These are phyloP conservation scores for Besnoitia besnoiti DNA, from an alignment of 169 alveolate genomes.

Conservation along the genomic window DNA sequence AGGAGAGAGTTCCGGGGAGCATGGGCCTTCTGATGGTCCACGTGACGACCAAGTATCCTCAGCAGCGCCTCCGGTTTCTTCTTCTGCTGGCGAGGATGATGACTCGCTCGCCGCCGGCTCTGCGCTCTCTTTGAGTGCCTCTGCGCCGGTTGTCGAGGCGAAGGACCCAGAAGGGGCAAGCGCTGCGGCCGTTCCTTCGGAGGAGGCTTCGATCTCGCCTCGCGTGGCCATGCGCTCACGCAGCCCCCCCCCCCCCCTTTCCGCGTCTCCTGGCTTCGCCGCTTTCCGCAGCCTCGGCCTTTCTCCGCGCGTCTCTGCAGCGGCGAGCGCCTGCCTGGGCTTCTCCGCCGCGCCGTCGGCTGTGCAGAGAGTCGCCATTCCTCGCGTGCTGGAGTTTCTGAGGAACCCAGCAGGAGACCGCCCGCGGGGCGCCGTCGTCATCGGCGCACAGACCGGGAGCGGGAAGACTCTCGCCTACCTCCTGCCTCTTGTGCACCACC, in stretches of 20 bases:
- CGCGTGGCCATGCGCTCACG: background rate
- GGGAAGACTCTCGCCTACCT: conserved; percentile 87
- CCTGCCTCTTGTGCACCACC: conserved; percentile 80
- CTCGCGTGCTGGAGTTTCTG: background rate
- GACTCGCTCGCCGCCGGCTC: no score
- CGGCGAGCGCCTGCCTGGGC: conserved; percentile 14
- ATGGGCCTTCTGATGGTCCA: no score
- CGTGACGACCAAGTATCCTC: no score
- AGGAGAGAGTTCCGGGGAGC: no score
- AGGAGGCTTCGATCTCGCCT: background rate
- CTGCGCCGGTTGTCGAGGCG: no score
- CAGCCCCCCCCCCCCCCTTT: background rate
- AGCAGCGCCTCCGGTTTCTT: no score
- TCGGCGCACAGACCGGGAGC: conserved; percentile 83
- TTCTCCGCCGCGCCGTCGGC: background rate
- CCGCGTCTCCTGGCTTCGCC: background rate
- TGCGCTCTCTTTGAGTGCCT: no score
- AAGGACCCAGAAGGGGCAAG: no score
- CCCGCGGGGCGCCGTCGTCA: conserved; percentile 29
- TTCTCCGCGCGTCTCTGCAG: background rate
- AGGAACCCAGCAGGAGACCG: background rate
- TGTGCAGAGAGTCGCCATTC: conserved; percentile 1
- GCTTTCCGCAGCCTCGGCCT: background rate
- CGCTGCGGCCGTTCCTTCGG: background rate
- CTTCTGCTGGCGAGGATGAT: no score